Conservation (phyloP, 768 basidiomycete genomes). For the Lactifluus volemus region DNA sequence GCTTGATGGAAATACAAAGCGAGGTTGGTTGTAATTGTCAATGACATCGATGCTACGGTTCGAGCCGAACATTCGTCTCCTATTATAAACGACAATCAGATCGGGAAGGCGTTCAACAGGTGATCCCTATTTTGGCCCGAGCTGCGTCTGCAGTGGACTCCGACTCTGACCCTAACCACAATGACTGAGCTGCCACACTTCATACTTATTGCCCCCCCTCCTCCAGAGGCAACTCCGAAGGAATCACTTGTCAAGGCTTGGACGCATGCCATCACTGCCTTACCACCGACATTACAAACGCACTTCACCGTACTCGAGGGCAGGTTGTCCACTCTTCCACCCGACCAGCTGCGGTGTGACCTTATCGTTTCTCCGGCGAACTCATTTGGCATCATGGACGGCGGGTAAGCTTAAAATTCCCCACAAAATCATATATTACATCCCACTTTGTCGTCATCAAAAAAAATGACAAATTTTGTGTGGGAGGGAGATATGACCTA, state of each 20-base stretch:
- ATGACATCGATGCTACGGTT: not conserved
- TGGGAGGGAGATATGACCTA: conserved; percentile 8
- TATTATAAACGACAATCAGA: not conserved
- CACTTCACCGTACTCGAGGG: conserved; percentile 13
- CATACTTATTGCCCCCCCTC: conserved; percentile 4
- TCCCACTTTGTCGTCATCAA: not conserved
- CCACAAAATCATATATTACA: not conserved
- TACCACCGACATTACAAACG: not conserved
- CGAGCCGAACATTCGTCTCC: not conserved
- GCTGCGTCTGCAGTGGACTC: too few relatives aligned
- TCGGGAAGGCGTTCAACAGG: not conserved
- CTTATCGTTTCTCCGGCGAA: conserved; percentile 18
- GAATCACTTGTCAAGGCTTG: not conserved
- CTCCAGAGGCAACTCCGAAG: not conserved
- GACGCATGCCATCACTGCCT: not conserved
- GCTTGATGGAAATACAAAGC: too few relatives aligned
- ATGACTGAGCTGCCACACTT: conserved; percentile 1
- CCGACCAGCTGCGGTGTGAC: conserved; percentile 3
- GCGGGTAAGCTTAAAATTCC: conserved; percentile 3
- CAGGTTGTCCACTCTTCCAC: not conserved
- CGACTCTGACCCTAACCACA: not conserved
- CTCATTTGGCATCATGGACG: conserved; percentile 15
- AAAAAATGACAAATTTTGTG: not conserved
- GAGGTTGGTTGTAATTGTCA: not conserved
- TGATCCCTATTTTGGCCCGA: too few relatives aligned